Base-by-base conservation (phyloP, 2,329 filamentous ascomycete species). In the Xylaria sp. region DNA sequence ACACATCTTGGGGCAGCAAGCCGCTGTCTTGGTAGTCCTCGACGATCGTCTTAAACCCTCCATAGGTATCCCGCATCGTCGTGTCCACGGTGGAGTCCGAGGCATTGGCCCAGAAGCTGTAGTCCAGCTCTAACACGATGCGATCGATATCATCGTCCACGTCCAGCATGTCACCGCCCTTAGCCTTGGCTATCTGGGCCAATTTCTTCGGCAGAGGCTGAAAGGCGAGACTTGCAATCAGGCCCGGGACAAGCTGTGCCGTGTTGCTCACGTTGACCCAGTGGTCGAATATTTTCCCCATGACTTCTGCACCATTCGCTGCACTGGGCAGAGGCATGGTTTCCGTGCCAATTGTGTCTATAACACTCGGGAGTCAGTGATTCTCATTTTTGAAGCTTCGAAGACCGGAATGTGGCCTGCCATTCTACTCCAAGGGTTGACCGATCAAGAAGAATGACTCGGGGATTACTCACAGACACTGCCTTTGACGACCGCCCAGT, bases 111-210 rank as follows among this genome's bases (percentile, higher is more conserved):
- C 74, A 54, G 72, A 81, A 83, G 68, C 79, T 81, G 72, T 82
- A 84, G 73, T 83, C 82, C 41, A 83, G 72, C 77, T 84, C 82
- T 31, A 85, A 69, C 49, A 85, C 77, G 68, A 84, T 78, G 31
- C 80, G 78, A 71, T 84, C 80, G 39, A 78, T 76, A 46, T 75
- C 74, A 9, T 79, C 78, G 62, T 84, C 81, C 0, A 80, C 67
- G 64, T 82, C 82, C 6, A 83, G 71, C 71, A 84, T 70, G 66
- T 85, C 83, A 12, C 75, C 76, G 18, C 81, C 79, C 33, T 76
- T 78, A 0, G 73, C 74, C 43, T 69, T 66, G 1, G 82, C 79
- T 0, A 76, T 61, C 3, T 70, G 67, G 0, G 81, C 78, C 28
- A 83, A 75, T 36, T 69, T 69, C 72, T 78, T 80, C 2, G 82